Base-by-base conservation (phyloP, 768 basidiomycete genomes). In the Podaxis rugospora region DNA sequence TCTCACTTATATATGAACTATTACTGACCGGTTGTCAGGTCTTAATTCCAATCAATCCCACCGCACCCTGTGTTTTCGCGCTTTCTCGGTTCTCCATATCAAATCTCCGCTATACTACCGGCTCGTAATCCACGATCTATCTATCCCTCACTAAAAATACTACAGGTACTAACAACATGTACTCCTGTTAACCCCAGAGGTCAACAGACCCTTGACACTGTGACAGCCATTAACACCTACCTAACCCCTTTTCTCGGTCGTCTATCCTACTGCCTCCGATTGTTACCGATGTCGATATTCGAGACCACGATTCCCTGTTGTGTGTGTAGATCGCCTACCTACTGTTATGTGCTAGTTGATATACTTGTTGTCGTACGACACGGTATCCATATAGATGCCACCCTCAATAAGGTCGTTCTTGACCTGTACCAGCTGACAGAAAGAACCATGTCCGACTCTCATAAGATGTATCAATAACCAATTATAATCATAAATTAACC, bases 21-120 rank as follows among this genome's bases (percentile, higher is more conserved):
- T 77, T 76, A 76, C 88, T 89, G 82, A 89, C 78, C 81, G 75
- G 77, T 78, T 81, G 81, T 83, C 85, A 89, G 88, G 88, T 88
- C 87, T 71, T 89, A 76, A 89, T 84, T 66, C 62, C 64, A 68
- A 65, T 62, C 61, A 52, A 65, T 62, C 63, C 59, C 46, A 57
- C 44, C 36, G 55, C 52, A 40, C 18, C 53, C 49, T 60, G 18
- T 47, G 62, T 44, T 57, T 27, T 51, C 55, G 47, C 47, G 40
- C 36, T 37, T 32, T 36, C 21, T 47, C 35, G 9, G 36, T 35
- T 27, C 44, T 46, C 40, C 51, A 28, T 25, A 52, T 28, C 23
- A 35, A 55, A 40, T 50, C n/a, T 50, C n/a, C 27, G 25, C 47
- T 54, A 64, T 37, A 35, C 46, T 51, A 56, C 35, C 11, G 50